Evolutionary conservation across 225 moss, liverwort and hornwort genomes (phyloP).

Genomic region (Sphagnum contortum): DNA sequence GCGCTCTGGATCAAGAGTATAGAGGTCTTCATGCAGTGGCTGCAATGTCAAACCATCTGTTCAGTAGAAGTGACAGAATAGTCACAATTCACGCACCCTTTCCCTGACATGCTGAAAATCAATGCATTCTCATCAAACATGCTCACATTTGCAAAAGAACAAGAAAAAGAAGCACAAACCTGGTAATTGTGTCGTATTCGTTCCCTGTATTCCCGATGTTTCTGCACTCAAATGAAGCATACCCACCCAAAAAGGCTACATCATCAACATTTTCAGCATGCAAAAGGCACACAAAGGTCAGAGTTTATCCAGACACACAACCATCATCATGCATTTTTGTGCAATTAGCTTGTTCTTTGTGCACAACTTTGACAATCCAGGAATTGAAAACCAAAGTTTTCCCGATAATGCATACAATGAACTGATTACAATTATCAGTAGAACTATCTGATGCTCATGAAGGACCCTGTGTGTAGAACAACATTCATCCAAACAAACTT

Average conservation of each 20-base stretch:
- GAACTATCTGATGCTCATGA: no score
- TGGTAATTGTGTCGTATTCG: constrained; percentile 85
- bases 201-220: constrained; percentile 95
- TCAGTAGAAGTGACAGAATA: neutral
- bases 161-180: constrained; percentile 21
- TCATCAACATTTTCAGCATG: neutral
- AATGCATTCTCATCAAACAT: neutral
- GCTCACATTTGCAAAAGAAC: neutral
- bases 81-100: no score
- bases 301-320: no score
- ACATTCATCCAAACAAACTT: no score
- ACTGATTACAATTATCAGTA: no score
- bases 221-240: constrained; percentile 40
- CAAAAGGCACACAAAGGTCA: neutral
- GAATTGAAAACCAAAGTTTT: no score
- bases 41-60: constrained; percentile 15
- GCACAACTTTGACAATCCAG: neutral
- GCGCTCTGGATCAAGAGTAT: constrained; percentile 85
- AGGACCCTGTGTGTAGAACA: no score
- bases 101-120: neutral
- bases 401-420: no score
- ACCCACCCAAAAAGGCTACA: neutral
- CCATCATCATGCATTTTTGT: neutral
- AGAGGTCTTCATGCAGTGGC: constrained; percentile 90
- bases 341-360: neutral